Base-by-base conservation (phyloP, 805 yeast genomes). In the Gaillardinia entomophila region DNA sequence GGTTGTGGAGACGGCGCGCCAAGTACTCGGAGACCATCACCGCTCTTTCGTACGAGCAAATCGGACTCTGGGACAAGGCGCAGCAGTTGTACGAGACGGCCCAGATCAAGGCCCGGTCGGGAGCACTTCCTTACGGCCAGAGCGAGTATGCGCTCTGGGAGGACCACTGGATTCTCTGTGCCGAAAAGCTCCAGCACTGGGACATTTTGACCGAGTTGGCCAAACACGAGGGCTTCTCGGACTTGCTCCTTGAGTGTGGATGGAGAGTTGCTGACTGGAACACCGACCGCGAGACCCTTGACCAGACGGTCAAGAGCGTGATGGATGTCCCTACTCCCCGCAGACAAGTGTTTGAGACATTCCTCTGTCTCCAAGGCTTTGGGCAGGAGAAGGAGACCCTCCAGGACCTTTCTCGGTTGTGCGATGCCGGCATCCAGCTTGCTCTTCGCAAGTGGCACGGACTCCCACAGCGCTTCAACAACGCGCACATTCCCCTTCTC, bases 191-290 rank as follows among this genome's bases (percentile, higher is more conserved):
- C 26, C 98, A 92, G 53, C 97, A 92, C 43, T 92, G 99, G 99
- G 98, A 92, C 51, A 82, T 92, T 30, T 66, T 92, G 37, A 90
- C 98, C 0, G 99, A 92, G 49, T 68, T 94, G 19, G 97, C 98
- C 2, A 88, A 90, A 47, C 97, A 94, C 51, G 99, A 94, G 66
- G 97, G 97, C 0, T 94, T 90, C 53, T 88, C 97, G 0, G 98
- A 92, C 50, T 67, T 92, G 42, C 62, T 94, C 16, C 66, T 92
- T n/a, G 99, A 92, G 56, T 94, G 98, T 71, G 98, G 97, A 24
- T 92, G 99, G 99, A 73, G 99, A 50, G 95, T 92, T 25, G 97
- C 98, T 6, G 97, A 92, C 51, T 92, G 98, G 98, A 82, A 81
- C 38, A 80, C 94, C 6, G 98, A 94, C 49, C 74, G 89, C 42